phyloP scores from a whole-genome alignment of 2,329 filamentous ascomycete species.

The Alternaria solani region DNA sequence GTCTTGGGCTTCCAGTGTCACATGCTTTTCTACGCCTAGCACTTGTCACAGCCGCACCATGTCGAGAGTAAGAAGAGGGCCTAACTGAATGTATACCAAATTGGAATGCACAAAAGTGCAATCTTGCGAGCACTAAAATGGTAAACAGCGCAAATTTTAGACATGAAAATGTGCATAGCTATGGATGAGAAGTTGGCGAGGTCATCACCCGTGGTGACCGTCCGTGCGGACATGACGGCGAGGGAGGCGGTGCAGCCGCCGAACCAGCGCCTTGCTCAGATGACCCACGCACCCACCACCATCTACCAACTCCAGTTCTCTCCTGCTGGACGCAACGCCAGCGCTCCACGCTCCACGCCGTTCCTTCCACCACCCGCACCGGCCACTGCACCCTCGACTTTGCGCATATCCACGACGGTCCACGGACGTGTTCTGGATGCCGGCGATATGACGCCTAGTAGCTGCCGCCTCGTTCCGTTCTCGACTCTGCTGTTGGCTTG shows the following conservation, averaged over 20 bases:
- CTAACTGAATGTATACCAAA: neutral
- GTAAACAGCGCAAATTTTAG: neutral
- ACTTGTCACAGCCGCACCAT: too few relatives aligned
- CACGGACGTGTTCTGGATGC: constrained; percentile 9
- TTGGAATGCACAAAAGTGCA: neutral
- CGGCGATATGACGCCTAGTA: constrained; percentile 18
- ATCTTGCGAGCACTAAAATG: neutral
- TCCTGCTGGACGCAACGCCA: neutral
- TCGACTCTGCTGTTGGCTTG: constrained; percentile 13
- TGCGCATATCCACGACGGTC: neutral
- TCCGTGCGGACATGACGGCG: neutral
- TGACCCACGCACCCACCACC: constrained; percentile 1
- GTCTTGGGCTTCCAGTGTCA: neutral
- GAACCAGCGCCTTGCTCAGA: neutral
- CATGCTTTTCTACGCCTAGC: neutral
- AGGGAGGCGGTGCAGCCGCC: constrained; percentile 1
- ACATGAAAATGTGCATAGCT: neutral
- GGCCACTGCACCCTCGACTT: neutral
- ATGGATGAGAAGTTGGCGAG: neutral
- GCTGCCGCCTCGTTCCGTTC: constrained; percentile 9
- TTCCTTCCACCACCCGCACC: neutral
- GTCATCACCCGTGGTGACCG: neutral
- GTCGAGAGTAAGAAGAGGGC: neutral
- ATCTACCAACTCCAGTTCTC: constrained; percentile 1
- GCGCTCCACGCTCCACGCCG: neutral